Evolutionary conservation across 192 early-diverging fungal genomes (phyloP), one percentile per base, ranked within the genome.

Genomic region (Coemansia sp.): DNA sequence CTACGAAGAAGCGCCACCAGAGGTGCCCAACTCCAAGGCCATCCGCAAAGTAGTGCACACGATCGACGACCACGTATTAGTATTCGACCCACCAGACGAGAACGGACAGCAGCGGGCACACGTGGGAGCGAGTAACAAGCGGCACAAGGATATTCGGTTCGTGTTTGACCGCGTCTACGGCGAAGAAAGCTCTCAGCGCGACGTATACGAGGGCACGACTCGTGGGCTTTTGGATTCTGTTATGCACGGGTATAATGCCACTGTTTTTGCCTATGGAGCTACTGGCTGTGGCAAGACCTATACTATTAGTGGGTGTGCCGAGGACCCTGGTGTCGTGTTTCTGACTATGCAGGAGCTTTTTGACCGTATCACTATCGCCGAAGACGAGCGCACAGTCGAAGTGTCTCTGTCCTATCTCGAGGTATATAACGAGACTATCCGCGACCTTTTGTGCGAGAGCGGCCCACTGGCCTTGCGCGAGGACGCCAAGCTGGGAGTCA

Each of bases 381-480:
- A 80, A 69, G 89, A 91, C 68, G 89, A 92, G 69, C 85, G 82
- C 39, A 81, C 88, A 27, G 65, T 89, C 15, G 92, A 93, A 18
- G 76, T 81, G 1, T 52, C 82, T 46, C 81, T 98, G 22, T 94
- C 93, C 22, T 99, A 98, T 74, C 68, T 98, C 70, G 98, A 99
- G 71, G 97, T 99, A 34, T 99, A 99, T 81, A 97, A 97, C 70
- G 95, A 97, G 76, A 92, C 86, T 2, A 92, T 99, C 55, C 88
- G 90, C 11, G 98, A 99, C 72, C 74, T 99, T 50, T 75, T 93
- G 70, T 74, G 65, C 50, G 77, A 83, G 1, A 87, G 87, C 22
- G 57, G 57, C 13, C 61, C 79, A 5, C 70, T 95, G 74, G 90
- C 92, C 24, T 72, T 95, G 53, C 86, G 92, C 44, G 94, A 95